Conservation (phyloP, 208 protist species). For the Acanthamoeba royreba region DNA sequence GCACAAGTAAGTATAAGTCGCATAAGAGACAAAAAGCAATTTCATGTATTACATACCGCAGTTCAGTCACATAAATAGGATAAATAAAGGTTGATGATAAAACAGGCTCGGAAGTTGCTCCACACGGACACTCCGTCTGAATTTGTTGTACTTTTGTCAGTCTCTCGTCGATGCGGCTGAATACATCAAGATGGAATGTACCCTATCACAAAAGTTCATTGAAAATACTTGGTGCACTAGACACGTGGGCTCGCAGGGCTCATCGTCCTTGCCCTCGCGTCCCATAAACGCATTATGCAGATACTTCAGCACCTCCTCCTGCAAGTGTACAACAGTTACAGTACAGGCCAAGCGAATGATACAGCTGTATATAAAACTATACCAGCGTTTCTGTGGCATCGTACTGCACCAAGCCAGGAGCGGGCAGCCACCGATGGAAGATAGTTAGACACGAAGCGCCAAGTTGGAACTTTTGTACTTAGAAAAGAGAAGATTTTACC, state of each 20-base stretch:
- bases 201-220: constrained; percentile 34
- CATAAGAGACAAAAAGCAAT: background rate
- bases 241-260: background rate
- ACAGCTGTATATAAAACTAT: too few relatives aligned
- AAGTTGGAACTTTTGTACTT: background rate
- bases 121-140: constrained; percentile 40
- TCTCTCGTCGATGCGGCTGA: background rate
- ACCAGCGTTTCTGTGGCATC: constrained; percentile 46
- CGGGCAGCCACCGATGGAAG: background rate
- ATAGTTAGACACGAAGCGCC: background rate
- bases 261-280: background rate
- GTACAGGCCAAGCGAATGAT: too few relatives aligned
- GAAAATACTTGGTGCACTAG: constrained; percentile 30
- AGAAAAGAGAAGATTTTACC: background rate
- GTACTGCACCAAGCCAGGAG: background rate
- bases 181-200: background rate
- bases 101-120: background rate
- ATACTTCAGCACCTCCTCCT: background rate
- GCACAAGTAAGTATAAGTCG: background rate
- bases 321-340: background rate
- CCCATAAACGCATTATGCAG: constrained; percentile 4
- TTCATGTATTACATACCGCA: background rate
- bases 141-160: too few relatives aligned
- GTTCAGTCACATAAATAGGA: constrained; percentile 1
- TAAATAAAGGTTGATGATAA: constrained; percentile 23